Evolutionary conservation across 371 early-diverging fungal species (phyloP), one percentile per base, ranked within the genome.

Genomic region (Mortierella sp.): DNA sequence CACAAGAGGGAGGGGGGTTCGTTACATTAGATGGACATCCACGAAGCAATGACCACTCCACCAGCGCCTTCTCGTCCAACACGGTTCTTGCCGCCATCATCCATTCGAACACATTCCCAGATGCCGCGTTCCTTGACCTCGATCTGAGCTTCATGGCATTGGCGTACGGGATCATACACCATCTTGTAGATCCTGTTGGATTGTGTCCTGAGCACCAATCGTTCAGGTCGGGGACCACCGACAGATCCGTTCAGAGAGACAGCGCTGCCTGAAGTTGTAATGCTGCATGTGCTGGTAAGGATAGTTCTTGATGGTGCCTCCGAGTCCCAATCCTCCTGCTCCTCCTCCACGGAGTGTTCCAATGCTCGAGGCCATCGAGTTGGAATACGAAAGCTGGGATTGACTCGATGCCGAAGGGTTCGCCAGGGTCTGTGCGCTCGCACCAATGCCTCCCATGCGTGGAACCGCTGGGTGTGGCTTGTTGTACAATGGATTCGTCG

Each of bases 71-170:
- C 76, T 3, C 76, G 44, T 6, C 64, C 76, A 7, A 76, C 76
- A 3, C 76, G 69, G 37, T 54, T 60, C 49, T 58, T 68, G 31
- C 69, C 76, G 25, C 76, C 76, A 47, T 76, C 76, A 44, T 76
- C 76, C 65, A 76, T 68, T 24, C 76, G 57, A 12, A 76, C 76
- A 61, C 76, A 76, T 49, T 76, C 76, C 76, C 76, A 76, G 39
- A 69, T 54, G 3, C 76, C 76, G 0, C 76, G 57, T 48, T 76
- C 76, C 46, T 68, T 76, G 21, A 68, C 47, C 25, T 68, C 76
- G n/a, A 76, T 49, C 39, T 69, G 60, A 1, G 76, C 69, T 22
- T 68, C 76, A 54, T 76, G 76, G 17, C 76, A 76, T 46, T 76
- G 76, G 24, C 76, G 43, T 10, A 68, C 41, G 0, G 76, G 76